These are phyloP conservation scores for Aureobasidium mangrovei DNA, from an alignment of 2,329 filamentous ascomycete species.

Conservation along the genomic window DNA sequence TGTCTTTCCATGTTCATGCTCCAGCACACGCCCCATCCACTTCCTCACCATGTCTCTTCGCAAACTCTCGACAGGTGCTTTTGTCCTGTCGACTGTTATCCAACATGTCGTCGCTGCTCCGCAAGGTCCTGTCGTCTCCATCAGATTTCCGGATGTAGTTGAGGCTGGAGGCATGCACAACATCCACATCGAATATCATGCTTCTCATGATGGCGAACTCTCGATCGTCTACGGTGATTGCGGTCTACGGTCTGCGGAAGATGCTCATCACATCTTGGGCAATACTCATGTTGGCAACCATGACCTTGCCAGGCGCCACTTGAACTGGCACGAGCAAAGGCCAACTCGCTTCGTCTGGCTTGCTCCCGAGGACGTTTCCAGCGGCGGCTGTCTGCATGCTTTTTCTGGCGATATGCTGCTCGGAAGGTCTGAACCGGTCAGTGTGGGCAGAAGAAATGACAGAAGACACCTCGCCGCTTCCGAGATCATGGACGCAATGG, in stretches of 20 bases:
- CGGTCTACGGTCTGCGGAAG: constrained; percentile 25
- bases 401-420: constrained; percentile 33
- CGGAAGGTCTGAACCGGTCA: constrained; percentile 35
- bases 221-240: constrained; percentile 40
- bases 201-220: constrained; percentile 36
- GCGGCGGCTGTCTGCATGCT: constrained; percentile 38
- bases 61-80: constrained; percentile 7
- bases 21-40: not conserved
- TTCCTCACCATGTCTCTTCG: not conserved
- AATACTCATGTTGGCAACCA: constrained; percentile 31
- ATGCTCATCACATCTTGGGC: constrained; percentile 39
- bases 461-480: constrained; percentile 32
- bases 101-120: constrained; percentile 6
- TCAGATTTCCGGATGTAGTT: constrained; percentile 10
- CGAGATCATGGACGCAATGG: constrained; percentile 46
- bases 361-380: constrained; percentile 32
- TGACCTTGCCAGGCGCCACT: constrained; percentile 22
- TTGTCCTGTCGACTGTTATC: constrained; percentile 10
- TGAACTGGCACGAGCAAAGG: constrained; percentile 22
- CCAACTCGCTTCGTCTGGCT: constrained; percentile 43
- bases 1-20: not conserved
- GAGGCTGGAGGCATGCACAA: constrained; percentile 38
- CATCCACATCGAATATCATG: constrained; percentile 37
- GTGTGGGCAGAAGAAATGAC: constrained; percentile 28
- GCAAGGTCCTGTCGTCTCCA: not conserved